phyloP scores from a whole-genome alignment of 306 rosid genomes.

The Castanea crenata region DNA sequence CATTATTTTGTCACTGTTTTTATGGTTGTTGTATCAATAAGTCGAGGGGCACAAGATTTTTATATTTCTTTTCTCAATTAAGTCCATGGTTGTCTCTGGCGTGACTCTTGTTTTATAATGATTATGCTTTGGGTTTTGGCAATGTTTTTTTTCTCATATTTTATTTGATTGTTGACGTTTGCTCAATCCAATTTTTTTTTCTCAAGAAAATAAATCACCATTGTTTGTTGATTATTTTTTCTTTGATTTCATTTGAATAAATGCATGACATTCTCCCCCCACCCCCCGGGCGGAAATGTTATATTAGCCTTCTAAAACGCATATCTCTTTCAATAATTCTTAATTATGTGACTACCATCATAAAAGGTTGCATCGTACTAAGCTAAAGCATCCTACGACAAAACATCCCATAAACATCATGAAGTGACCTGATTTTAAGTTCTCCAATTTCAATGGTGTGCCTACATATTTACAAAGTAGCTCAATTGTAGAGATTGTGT shows the following conservation, averaged over 20 bases:
- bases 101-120: too few species aligned
- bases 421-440: background rate
- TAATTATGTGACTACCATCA: background rate
- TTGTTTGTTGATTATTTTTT: background rate
- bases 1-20: too few species aligned
- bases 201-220: too few species aligned
- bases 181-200: background rate
- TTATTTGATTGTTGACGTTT: background rate
- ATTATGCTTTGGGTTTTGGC: background rate
- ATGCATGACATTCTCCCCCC: background rate
- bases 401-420: background rate
- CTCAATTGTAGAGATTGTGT: background rate
- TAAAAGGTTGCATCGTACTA: background rate
- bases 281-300: too few species aligned
- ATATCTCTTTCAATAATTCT: background rate
- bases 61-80: too few species aligned
- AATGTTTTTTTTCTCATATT: background rate
- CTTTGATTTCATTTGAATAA: background rate
- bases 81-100: too few species aligned
- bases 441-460: background rate
- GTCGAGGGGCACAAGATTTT: too few species aligned
- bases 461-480: constrained; percentile 2
- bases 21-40: too few species aligned
- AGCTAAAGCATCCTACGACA: background rate
- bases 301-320: background rate